Conservation (phyloP, 2,329 filamentous ascomycete genomes). For the Scedosporium boydii region DNA sequence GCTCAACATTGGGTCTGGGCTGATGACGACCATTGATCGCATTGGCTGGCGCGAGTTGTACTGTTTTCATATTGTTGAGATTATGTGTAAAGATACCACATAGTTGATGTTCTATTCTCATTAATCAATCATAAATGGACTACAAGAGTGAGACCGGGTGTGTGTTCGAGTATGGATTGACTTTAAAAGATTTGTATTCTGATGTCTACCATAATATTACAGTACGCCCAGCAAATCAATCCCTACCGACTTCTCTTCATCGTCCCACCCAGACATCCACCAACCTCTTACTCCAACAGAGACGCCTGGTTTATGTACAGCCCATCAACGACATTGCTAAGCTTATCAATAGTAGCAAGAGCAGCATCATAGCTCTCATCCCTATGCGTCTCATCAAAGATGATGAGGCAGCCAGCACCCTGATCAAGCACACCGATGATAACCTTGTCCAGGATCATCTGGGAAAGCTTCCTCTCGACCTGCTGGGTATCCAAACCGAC, state of each 20-base stretch:
- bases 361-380: slow-evolving; percentile 94
- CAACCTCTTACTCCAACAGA: slow-evolving; percentile 63
- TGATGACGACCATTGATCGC: neutral
- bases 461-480: slow-evolving; percentile 94
- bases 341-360: slow-evolving; percentile 88
- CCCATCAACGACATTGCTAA: slow-evolving; percentile 94
- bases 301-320: slow-evolving; percentile 97
- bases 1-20: neutral
- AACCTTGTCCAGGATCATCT: slow-evolving; percentile 99
- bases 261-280: neutral
- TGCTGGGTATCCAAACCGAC: slow-evolving; percentile 92
- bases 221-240: slow-evolving; percentile 10
- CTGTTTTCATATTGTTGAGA: neutral
- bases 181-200: slow-evolving; percentile 13
- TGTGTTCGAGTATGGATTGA: slow-evolving; percentile 9
- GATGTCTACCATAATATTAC: slow-evolving; percentile 15
- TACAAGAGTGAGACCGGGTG: slow-evolving; percentile 12
- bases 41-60: neutral
- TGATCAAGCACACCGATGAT: slow-evolving; percentile 97
- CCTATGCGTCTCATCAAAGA: slow-evolving; percentile 89
- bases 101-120: neutral
- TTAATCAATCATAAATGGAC: neutral
- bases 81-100: slow-evolving; percentile 5
- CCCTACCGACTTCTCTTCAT: slow-evolving; percentile 5
- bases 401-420: slow-evolving; percentile 92